Conservation (phyloP, 140 eudicot genomes). For the Oenanthe javanica region DNA sequence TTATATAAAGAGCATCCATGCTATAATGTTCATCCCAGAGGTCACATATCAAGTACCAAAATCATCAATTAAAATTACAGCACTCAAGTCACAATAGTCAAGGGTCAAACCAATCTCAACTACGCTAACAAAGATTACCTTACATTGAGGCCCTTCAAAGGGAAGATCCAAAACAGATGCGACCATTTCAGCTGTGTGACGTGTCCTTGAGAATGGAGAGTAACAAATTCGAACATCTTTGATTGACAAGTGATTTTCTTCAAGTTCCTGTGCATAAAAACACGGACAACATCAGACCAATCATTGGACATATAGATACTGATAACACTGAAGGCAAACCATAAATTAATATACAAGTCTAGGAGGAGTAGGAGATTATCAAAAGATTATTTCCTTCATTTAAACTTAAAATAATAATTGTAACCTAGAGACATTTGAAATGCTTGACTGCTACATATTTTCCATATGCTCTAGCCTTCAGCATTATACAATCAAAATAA, state of each 20-base stretch:
- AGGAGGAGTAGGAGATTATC: not conserved
- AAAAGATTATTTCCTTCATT: not conserved
- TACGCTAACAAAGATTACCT: conserved; percentile 35
- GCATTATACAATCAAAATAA: not conserved
- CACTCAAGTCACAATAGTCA: not conserved
- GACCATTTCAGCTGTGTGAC: conserved; percentile 79
- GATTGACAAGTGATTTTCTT: conserved; percentile 41
- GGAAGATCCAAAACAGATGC: conserved; percentile 71
- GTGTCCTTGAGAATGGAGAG: conserved; percentile 92
- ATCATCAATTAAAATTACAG: not conserved
- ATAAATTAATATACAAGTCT: too few species aligned
- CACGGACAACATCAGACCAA: not conserved
- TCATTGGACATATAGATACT: not conserved
- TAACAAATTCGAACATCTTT: conserved; percentile 80
- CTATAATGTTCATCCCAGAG: not conserved
- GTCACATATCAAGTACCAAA: not conserved
- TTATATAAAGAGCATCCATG: not conserved
- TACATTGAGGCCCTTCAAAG: conserved; percentile 68
- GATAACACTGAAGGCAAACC: not conserved
- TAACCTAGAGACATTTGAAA: not conserved
- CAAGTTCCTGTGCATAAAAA: conserved; percentile 46
- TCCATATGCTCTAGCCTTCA: not conserved
- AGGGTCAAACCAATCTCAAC: not conserved
- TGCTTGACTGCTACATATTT: not conserved
- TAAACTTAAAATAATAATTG: not conserved